Conservation (phyloP, 1,284 basidiomycete species). For the Marasmius tenuissimus region DNA sequence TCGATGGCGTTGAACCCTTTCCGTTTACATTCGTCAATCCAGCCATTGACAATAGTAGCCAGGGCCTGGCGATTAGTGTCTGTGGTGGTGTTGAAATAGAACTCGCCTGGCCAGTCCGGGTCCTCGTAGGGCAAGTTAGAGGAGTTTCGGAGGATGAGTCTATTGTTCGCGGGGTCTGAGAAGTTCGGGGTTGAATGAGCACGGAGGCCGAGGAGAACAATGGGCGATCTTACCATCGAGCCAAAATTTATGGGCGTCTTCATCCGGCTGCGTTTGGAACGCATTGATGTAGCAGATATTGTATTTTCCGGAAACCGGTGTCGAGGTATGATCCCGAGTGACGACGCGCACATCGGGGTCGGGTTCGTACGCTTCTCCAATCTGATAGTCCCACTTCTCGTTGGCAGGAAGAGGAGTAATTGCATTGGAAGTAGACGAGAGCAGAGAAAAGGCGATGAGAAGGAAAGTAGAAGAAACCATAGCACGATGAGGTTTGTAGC, state of each 20-base stretch:
- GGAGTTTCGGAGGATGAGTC: constrained; percentile 5
- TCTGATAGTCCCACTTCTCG: constrained; percentile 12
- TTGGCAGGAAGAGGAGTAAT: constrained; percentile 1
- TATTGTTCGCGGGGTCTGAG: background rate
- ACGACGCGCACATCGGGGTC: constrained; percentile 6
- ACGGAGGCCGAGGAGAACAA: background rate
- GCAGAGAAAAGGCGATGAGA: background rate
- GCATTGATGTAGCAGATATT: constrained; percentile 18
- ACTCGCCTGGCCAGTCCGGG: constrained; percentile 14
- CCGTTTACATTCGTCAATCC: constrained; percentile 8
- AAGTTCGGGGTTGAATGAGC: background rate
- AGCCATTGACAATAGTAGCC: constrained; percentile 9
- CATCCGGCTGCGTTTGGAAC: constrained; percentile 12
- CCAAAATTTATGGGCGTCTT: background rate
- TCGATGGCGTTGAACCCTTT: constrained; percentile 15
- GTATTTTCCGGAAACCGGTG: constrained; percentile 6
- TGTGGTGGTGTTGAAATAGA: constrained; percentile 13
- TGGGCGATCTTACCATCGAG: constrained; percentile 1
- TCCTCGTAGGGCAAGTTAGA: constrained; percentile 5
- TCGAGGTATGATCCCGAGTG: constrained; percentile 9
- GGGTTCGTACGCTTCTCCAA: constrained; percentile 12
- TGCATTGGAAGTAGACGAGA: background rate
- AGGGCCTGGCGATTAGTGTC: constrained; percentile 7
- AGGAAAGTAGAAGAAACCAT: too few species aligned
- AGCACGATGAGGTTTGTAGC: too few species aligned